Percentiles rank a stretch among this genome's conserved stretches.
phyloP scores from a whole-genome alignment of 2,329 filamentous ascomycete genomes.

The Colletotrichum siamense region DNA sequence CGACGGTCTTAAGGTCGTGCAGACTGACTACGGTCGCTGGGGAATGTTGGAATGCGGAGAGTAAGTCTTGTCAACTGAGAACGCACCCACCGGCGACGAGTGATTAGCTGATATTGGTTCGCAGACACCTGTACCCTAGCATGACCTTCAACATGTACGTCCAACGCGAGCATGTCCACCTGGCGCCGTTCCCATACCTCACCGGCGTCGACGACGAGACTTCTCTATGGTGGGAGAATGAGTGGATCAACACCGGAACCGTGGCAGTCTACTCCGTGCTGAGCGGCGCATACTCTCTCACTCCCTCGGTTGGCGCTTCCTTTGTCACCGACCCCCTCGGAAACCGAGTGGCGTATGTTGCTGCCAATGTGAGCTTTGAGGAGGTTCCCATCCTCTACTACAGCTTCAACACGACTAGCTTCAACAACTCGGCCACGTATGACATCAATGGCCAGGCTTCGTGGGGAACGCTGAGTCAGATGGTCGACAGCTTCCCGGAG shows the following conservation, averaged over 20 bases:
- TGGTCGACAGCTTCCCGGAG: background rate
- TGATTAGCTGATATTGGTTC: background rate
- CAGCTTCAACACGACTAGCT: background rate
- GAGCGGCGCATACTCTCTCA: background rate
- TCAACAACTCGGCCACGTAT: background rate
- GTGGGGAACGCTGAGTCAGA: background rate
- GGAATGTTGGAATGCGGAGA: slow-evolving; percentile 56
- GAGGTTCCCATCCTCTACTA: background rate
- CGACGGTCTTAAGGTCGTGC: slow-evolving; percentile 42
- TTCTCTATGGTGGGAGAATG: background rate
- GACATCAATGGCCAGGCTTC: background rate
- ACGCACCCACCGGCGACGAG: background rate
- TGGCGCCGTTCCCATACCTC: background rate
- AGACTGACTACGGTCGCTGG: slow-evolving; percentile 45
- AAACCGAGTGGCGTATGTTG: background rate
- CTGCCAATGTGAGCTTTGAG: background rate
- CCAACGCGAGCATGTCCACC: background rate
- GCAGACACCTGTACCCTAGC: background rate
- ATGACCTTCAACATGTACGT: slow-evolving; percentile 13
- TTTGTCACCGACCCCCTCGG: background rate
- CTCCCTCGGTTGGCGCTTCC: background rate
- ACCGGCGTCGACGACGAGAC: background rate
- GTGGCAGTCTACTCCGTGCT: background rate
- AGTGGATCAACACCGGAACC: background rate
- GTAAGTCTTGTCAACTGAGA: background rate